Percentiles rank a stretch among this genome's conserved stretches.
Evolutionary conservation across 345 rosid species (phyloP).

Genomic region (Populus tremula): DNA sequence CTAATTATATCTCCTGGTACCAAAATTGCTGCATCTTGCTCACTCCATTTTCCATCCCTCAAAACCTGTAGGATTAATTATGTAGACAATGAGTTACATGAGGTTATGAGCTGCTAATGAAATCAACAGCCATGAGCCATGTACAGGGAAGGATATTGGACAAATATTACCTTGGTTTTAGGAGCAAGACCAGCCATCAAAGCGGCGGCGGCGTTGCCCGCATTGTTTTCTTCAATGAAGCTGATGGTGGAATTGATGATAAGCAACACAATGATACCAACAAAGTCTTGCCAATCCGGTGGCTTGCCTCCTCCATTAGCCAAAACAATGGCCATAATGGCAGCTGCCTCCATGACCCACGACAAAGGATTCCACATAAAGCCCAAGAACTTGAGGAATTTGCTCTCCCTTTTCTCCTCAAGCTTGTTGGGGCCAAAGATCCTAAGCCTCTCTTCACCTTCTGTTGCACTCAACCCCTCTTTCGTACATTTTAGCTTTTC

Average conservation of each 20-base stretch:
- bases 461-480: background rate
- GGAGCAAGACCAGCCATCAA: conserved; percentile 81
- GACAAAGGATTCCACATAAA: conserved; percentile 94
- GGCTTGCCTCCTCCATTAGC: conserved; percentile 73
- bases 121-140: background rate
- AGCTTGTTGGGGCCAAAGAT: conserved; percentile 1
- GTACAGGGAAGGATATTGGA: background rate
- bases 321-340: conserved; percentile 79
- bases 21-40: conserved; percentile 71
- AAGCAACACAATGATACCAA: conserved; percentile 68
- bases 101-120: background rate
- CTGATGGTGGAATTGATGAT: conserved; percentile 81
- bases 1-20: conserved; percentile 86
- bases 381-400: conserved; percentile 72
- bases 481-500: background rate
- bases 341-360: conserved; percentile 93
- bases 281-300: conserved; percentile 78
- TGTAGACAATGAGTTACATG: too few relatives aligned
- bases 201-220: conserved; percentile 90
- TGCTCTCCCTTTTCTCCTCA: conserved; percentile 55
- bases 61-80: conserved; percentile 40
- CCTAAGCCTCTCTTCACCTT: background rate
- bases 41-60: conserved; percentile 72
- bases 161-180: conserved; percentile 56
- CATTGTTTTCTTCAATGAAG: conserved; percentile 83